Evolutionary conservation across 2,329 filamentous ascomycete genomes (phyloP), one percentile per base, ranked within the genome.

Genomic region (Colletotrichum eleusines): DNA sequence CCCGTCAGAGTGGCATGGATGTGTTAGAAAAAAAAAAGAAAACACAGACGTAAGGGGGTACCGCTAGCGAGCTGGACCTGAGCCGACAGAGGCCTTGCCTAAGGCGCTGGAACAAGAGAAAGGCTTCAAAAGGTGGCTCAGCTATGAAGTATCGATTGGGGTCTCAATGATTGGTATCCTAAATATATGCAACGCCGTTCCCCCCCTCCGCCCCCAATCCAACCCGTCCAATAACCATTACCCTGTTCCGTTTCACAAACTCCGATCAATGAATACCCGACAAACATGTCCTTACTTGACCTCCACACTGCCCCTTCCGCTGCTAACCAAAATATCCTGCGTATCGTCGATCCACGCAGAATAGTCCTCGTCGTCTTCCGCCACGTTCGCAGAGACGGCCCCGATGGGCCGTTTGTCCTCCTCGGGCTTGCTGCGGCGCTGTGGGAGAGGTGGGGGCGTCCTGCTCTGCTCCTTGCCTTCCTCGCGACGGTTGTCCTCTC

Each of bases 301-400:
- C 48, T 63, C 35, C 7, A 53, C 60, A 18, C 60, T 42, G n/a
- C 46, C 23, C 33, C 48, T 63, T 9, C 48, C 50, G 48, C 35
- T 50, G 3, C 60, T 38, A 16, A 44, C 46, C 35, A 42, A 26
- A 23, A 65, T 64, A 14, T 66, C 58, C 16, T 68, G 72, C 26
- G 65, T 33, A 28, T 80, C 76, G 61, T 80, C 79, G 73, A 81
- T 76, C 80, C 80, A 81, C 18, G 78, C 79, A 20, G 80, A 80
- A 63, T 77, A 81, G 58, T 79, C 78, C 18, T 81, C 78, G 1
- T 80, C 77, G 1, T 80, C 79, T 5, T 78, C 76, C 6, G 73
- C 74, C 20, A 65, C 66, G 20, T 74, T 57, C 7, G 72, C 69
- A 3, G 73, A 72, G 20, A 74, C 8, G 26, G 75, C 69, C 54